phyloP scores from a whole-genome alignment of 106 monocot genomes.

The Dendrobium catenatum region DNA sequence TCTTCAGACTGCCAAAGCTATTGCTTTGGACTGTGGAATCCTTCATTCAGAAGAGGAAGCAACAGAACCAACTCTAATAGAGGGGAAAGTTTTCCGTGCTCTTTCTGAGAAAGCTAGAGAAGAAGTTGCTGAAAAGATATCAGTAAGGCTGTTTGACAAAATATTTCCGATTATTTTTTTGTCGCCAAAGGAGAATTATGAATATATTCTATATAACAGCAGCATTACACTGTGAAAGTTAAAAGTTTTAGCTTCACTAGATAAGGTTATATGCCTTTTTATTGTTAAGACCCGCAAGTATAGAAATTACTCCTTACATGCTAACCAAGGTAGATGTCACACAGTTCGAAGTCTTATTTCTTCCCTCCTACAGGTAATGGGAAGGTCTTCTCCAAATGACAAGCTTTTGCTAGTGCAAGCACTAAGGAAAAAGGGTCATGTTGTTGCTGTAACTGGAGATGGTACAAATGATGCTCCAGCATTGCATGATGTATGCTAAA shows the following conservation, averaged over 20 bases:
- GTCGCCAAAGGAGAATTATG: not conserved
- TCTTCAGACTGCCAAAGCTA: slow-evolving; percentile 92
- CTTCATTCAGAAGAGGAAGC: slow-evolving; percentile 54
- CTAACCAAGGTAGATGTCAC: not conserved
- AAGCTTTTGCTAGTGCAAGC: slow-evolving; percentile 81
- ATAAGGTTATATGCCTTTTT: not conserved
- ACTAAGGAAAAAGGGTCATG: slow-evolving; percentile 48
- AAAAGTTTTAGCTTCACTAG: not conserved
- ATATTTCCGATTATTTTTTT: not conserved
- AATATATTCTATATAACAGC: too few species aligned
- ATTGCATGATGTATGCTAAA: slow-evolving; percentile 59
- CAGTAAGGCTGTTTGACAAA: slow-evolving; percentile 36
- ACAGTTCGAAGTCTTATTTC: not conserved
- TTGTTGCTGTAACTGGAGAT: slow-evolving; percentile 93
- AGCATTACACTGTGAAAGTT: too few species aligned
- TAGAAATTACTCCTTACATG: not conserved
- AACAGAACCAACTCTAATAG: slow-evolving; percentile 64
- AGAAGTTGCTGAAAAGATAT: slow-evolving; percentile 61
- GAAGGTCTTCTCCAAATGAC: slow-evolving; percentile 85
- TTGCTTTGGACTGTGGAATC: slow-evolving; percentile 94
- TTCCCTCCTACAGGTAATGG: slow-evolving; percentile 57
- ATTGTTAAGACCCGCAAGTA: not conserved
- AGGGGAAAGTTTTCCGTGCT: slow-evolving; percentile 72
- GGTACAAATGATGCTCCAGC: slow-evolving; percentile 95
- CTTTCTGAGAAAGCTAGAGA: slow-evolving; percentile 59